Base-by-base conservation (phyloP, 345 rosid genomes). In the Acer campestre region DNA sequence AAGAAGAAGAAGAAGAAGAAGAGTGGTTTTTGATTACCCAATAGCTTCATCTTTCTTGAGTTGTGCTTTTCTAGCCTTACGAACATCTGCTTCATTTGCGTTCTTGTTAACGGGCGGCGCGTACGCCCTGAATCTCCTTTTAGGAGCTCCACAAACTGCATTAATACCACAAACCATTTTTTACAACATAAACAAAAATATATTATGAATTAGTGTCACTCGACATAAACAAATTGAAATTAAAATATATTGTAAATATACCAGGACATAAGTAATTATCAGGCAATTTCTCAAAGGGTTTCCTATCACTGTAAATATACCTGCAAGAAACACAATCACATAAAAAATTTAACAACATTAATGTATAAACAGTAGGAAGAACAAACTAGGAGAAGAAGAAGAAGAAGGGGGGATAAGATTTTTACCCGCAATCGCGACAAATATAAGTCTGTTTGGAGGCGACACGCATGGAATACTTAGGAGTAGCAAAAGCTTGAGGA, bases 101-200 rank as follows among this genome's bases (percentile, higher is more conserved):
- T 85, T 86, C 85, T 82, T 96, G 71, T 82, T 22, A 77, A 90
- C 95, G n/a, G 89, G 73, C 0, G 97, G 92, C 62, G 77, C 71
- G 77, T 90, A 96, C 18, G 87, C 73, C 85, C 84, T 93, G 53
- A 95, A 93, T 74, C 99, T 88, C 76, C 99, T 81, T 79, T 96
- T 96, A 8, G 99, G 97, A 79, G 98, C 99, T 73, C 94, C 97
- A 79, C 98, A 96, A 61, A 96, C 99, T 93, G 91, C 86, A 84
- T 69, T 68, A 12, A 44, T 20, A 58, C 10, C 46, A 42, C 46
- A 23, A 38, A 44, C 48, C 63, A 1, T 14, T 42, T 35, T 61
- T 7, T 2, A 67, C 49, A 38, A 49, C 70, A 23, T 61, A 3
- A 48, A 13, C 53, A 48, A 2, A 20, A 12, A 58, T 31, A 31